Percentiles rank a stretch among this genome's conserved stretches.
Conservation (phyloP, 1,284 basidiomycete genomes). For the Ustilago hordei region DNA sequence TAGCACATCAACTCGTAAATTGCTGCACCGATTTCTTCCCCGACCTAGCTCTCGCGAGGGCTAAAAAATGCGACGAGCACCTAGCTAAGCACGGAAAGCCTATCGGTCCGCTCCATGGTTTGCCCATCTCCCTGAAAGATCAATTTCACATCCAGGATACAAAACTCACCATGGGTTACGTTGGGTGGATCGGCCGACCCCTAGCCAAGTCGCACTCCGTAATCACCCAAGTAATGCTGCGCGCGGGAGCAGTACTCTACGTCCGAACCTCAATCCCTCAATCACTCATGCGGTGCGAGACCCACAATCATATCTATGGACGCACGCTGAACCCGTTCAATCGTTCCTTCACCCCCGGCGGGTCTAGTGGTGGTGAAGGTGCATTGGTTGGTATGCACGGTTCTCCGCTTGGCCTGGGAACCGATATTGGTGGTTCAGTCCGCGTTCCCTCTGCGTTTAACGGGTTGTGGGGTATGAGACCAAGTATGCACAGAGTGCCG, state of each 20-base stretch:
- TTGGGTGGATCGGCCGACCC: conserved; percentile 70
- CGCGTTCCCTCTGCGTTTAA: conserved; percentile 84
- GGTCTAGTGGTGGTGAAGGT: conserved; percentile 82
- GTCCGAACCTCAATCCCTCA: conserved; percentile 83
- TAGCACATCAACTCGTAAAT: conserved; percentile 51
- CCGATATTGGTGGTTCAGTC: conserved; percentile 75
- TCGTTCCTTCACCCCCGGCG: conserved; percentile 77
- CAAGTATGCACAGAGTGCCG: conserved; percentile 79
- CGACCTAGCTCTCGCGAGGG: conserved; percentile 76
- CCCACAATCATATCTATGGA: conserved; percentile 83
- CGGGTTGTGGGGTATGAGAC: conserved; percentile 84
- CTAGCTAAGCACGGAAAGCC: conserved; percentile 76
- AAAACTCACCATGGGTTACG: conserved; percentile 81
- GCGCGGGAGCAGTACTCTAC: conserved; percentile 81
- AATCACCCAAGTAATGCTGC: conserved; percentile 74
- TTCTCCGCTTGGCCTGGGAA: conserved; percentile 81
- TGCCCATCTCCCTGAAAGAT: conserved; percentile 80
- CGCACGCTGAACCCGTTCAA: conserved; percentile 80
- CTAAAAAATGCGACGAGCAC: conserved; percentile 77
- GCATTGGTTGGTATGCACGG: conserved; percentile 82
- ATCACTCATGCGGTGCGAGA: conserved; percentile 87
- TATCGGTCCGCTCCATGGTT: conserved; percentile 74
- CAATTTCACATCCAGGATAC: conserved; percentile 76
- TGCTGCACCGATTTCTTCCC: conserved; percentile 51
- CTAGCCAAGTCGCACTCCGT: conserved; percentile 14